Evolutionary conservation across 192 early-diverging fungal genomes (phyloP).

Genomic region (Podochytrium sp.): DNA sequence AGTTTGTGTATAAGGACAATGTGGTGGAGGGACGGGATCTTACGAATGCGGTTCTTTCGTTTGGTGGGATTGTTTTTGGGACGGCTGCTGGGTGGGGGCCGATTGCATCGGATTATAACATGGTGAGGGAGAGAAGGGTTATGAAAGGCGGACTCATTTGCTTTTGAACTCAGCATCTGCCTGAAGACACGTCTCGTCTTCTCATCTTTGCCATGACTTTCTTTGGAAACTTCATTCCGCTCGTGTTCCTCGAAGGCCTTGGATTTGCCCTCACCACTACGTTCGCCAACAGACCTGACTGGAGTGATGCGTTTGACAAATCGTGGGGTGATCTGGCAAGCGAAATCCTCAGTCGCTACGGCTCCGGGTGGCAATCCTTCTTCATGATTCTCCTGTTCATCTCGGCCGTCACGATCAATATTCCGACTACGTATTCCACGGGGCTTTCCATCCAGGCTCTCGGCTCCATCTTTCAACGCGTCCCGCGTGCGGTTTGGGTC

Average conservation of each 20-base stretch:
- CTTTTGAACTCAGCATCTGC: too few species aligned
- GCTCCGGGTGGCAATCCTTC: slow-evolving; percentile 39
- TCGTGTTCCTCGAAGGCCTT: background rate
- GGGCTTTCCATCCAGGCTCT: slow-evolving; percentile 43
- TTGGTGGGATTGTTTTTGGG: slow-evolving; percentile 21
- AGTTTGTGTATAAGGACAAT: background rate
- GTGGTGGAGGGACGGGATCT: slow-evolving; percentile 2
- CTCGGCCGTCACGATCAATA: slow-evolving; percentile 41
- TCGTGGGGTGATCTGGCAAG: slow-evolving; percentile 10
- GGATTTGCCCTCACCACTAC: slow-evolving; percentile 9
- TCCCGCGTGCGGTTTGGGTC: slow-evolving; percentile 31
- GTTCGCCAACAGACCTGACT: slow-evolving; percentile 2
- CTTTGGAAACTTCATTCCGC: slow-evolving; percentile 10
- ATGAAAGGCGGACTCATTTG: too few species aligned
- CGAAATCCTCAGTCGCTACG: background rate
- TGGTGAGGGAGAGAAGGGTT: too few species aligned
- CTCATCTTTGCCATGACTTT: slow-evolving; percentile 13
- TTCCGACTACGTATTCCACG: slow-evolving; percentile 44
- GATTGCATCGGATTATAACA: slow-evolving; percentile 33
- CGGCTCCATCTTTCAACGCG: slow-evolving; percentile 23
- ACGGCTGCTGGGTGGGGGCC: slow-evolving; percentile 33
- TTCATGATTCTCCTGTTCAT: slow-evolving; percentile 35
- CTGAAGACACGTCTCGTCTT: background rate
- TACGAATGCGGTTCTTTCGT: slow-evolving; percentile 18
- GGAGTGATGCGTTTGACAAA: slow-evolving; percentile 1